Evolutionary conservation across 768 basidiomycete genomes (phyloP).

Genomic region (Boletellus ananas): DNA sequence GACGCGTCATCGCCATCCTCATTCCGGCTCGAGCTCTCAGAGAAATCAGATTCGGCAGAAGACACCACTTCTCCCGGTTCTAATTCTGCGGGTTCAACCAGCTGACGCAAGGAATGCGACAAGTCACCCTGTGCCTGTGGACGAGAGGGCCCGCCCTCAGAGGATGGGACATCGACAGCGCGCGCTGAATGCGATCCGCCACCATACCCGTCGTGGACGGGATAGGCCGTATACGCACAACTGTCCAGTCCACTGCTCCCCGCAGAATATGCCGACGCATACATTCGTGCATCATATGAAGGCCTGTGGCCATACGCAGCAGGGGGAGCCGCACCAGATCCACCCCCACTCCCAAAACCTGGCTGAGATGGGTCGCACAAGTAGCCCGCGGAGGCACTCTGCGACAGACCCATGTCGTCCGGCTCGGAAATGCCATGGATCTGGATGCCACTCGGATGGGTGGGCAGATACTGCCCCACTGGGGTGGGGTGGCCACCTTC

Average conservation of each 20-base stretch:
- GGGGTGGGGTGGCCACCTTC: conserved; percentile 4
- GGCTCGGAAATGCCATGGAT: conserved; percentile 17
- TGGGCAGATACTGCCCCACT: neutral
- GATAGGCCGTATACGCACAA: neutral
- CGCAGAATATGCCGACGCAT: conserved; percentile 11
- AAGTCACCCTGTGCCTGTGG: neutral
- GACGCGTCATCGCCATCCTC: conserved; percentile 7
- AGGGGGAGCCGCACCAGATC: conserved; percentile 17
- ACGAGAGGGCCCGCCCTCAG: conserved; percentile 6
- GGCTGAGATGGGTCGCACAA: conserved; percentile 18
- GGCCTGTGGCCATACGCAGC: neutral
- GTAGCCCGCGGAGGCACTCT: conserved; percentile 5
- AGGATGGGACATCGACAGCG: neutral
- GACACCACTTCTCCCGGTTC: conserved; percentile 28
- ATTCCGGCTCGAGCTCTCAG: conserved; percentile 21
- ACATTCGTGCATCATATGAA: neutral
- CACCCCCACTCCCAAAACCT: conserved; percentile 15
- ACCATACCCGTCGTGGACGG: neutral
- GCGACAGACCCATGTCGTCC: conserved; percentile 17
- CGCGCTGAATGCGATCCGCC: neutral
- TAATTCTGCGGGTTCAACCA: conserved; percentile 7
- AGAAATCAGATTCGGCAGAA: conserved; percentile 22
- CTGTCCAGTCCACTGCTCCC: neutral
- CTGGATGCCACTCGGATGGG: conserved; percentile 10
- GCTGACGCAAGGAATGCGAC: neutral